Evolutionary conservation across 257 asterid species (phyloP).

Genomic region (Vinca minor): DNA sequence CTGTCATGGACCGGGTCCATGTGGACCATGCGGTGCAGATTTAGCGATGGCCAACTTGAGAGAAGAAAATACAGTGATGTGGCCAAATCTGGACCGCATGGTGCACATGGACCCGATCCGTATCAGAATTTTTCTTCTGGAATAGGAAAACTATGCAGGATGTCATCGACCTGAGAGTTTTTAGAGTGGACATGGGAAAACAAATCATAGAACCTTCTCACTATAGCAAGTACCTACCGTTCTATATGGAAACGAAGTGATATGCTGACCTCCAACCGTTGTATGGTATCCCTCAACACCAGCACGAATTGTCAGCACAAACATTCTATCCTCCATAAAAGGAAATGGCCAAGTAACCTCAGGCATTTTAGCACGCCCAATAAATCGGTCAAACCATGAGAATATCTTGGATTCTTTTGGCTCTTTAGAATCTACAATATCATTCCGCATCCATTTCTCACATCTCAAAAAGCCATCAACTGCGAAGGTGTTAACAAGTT

Average conservation of each 20-base stretch:
- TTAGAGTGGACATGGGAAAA: too few species aligned
- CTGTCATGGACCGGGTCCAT: too few species aligned
- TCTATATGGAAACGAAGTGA: slow-evolving; percentile 92
- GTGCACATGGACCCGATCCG: too few species aligned
- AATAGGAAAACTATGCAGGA: neutral
- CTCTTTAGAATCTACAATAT: slow-evolving; percentile 58
- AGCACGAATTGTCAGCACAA: slow-evolving; percentile 82
- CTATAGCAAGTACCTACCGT: slow-evolving; percentile 37
- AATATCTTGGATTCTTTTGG: slow-evolving; percentile 62
- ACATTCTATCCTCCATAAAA: slow-evolving; percentile 70
- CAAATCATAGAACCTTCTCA: neutral
- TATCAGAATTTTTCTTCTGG: too few species aligned
- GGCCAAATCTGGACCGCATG: too few species aligned
- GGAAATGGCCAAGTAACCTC: slow-evolving; percentile 81
- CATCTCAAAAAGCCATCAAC: slow-evolving; percentile 79
- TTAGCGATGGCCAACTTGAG: too few species aligned
- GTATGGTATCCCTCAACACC: slow-evolving; percentile 95
- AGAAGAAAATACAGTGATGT: too few species aligned
- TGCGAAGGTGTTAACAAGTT: slow-evolving; percentile 25
- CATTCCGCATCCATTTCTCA: slow-evolving; percentile 90
- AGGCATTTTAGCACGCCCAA: slow-evolving; percentile 26
- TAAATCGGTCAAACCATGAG: slow-evolving; percentile 28
- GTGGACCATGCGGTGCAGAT: too few species aligned
- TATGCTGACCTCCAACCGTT: slow-evolving; percentile 88
- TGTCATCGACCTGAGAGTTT: neutral